Percentiles rank a stretch among this genome's conserved stretches.
These are phyloP conservation scores for Fraxinus albicans DNA, from an alignment of 305 asterid species.

Conservation along the genomic window DNA sequence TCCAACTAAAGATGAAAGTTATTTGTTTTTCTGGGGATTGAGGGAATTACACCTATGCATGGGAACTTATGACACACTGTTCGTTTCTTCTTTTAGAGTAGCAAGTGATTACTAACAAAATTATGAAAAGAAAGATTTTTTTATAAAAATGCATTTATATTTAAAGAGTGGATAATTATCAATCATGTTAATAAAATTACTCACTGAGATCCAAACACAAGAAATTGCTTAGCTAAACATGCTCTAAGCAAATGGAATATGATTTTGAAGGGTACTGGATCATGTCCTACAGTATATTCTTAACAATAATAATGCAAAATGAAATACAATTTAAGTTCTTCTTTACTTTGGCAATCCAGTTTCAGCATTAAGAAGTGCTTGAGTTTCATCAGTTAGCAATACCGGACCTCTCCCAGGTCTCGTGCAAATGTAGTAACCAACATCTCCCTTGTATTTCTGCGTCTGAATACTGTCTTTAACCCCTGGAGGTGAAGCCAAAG, in stretches of 20 bases:
- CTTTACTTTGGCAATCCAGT: constrained; percentile 57
- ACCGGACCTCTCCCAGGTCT: constrained; percentile 76
- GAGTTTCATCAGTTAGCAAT: constrained; percentile 40
- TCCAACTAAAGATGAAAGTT: too few relatives aligned
- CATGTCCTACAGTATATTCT: background rate
- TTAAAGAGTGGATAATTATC: too few relatives aligned
- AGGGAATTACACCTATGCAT: too few relatives aligned
- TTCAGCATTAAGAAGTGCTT: constrained; percentile 41
- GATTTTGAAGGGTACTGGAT: background rate
- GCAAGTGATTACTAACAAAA: background rate
- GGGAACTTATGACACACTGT: background rate
- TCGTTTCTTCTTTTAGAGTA: background rate
- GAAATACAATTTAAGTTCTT: background rate
- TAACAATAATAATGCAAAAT: background rate
- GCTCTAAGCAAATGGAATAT: background rate
- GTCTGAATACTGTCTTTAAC: constrained; percentile 41
- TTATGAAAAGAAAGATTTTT: too few relatives aligned
- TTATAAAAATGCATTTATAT: too few relatives aligned
- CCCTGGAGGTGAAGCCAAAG: constrained; percentile 70
- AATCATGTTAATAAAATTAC: too few relatives aligned
- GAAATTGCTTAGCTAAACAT: background rate
- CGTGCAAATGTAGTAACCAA: constrained; percentile 83
- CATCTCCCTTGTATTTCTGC: constrained; percentile 64
- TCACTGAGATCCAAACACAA: background rate
- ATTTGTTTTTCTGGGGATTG: too few relatives aligned